Percentiles rank a stretch among this genome's conserved stretches.
These are phyloP conservation scores for Austropuccinia psidii DNA, from an alignment of 1,284 basidiomycete species.

Conservation along the genomic window DNA sequence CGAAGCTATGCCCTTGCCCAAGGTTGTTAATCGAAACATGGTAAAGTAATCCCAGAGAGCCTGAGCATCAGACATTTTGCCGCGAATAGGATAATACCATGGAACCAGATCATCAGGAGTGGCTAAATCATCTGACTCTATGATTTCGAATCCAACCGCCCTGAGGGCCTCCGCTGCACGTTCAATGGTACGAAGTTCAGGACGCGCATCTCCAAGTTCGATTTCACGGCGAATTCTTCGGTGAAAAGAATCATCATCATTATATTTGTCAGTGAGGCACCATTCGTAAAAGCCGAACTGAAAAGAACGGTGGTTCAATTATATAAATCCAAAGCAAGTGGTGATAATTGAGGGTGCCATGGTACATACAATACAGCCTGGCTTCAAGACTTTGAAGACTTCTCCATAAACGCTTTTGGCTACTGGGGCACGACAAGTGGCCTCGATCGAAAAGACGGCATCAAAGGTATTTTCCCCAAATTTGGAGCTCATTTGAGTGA, in stretches of 20 bases:
- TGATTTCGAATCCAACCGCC: constrained; percentile 77
- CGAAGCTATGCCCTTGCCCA: constrained; percentile 79
- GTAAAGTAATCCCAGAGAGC: constrained; percentile 72
- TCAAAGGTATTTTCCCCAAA: constrained; percentile 93
- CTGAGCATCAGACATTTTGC: constrained; percentile 83
- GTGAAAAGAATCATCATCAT: constrained; percentile 76
- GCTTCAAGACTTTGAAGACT: constrained; percentile 91
- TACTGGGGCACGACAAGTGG: constrained; percentile 88
- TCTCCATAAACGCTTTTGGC: constrained; percentile 94
- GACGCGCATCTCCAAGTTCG: constrained; percentile 84
- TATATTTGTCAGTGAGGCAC: constrained; percentile 96
- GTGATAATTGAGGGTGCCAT: neutral
- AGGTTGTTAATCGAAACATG: constrained; percentile 65
- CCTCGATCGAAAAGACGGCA: constrained; percentile 98
- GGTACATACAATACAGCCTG: constrained; percentile 84
- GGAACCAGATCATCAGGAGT: constrained; percentile 59
- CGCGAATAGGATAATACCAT: constrained; percentile 97
- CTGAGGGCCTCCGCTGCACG: constrained; percentile 69
- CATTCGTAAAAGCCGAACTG: constrained; percentile 97
- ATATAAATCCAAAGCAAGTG: too few relatives aligned
- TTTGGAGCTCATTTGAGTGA: constrained; percentile 86
- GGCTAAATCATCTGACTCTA: constrained; percentile 90
- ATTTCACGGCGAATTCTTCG: constrained; percentile 76
- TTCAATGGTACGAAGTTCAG: constrained; percentile 81
- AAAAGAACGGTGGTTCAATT: neutral